These are phyloP conservation scores for Xylariales sp. DNA, from an alignment of 2,329 filamentous ascomycete species.

Conservation along the genomic window DNA sequence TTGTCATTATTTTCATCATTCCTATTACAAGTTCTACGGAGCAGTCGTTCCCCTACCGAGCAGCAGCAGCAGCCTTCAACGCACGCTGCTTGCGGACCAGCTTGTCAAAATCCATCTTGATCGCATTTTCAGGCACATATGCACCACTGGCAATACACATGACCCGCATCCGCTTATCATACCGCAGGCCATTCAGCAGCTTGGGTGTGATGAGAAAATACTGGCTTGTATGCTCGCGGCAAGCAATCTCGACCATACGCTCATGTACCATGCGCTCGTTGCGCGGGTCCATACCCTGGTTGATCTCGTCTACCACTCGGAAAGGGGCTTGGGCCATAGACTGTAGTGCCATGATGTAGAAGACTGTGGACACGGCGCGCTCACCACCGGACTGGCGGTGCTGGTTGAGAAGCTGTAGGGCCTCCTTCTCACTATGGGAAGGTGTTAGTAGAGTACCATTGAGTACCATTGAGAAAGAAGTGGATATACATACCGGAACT, in stretches of 20 bases:
- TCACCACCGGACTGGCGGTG: constrained; percentile 96
- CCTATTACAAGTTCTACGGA: too few relatives aligned
- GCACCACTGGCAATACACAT: constrained; percentile 92
- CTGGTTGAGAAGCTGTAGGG: constrained; percentile 77
- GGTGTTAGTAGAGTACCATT: neutral
- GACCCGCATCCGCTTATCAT: constrained; percentile 87
- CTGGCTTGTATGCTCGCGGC: constrained; percentile 70
- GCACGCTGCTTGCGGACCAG: constrained; percentile 38
- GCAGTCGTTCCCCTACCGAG: too few relatives aligned
- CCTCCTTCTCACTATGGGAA: constrained; percentile 67
- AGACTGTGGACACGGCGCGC: constrained; percentile 93
- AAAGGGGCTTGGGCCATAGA: constrained; percentile 91
- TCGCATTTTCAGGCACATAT: constrained; percentile 53
- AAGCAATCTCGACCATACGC: constrained; percentile 97
- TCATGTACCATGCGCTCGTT: constrained; percentile 98
- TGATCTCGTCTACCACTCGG: constrained; percentile 98
- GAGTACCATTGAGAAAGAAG: neutral
- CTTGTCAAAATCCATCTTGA: constrained; percentile 44
- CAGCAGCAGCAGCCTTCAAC: constrained; percentile 18
- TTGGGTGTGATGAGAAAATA: constrained; percentile 99
- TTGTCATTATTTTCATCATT: too few relatives aligned
- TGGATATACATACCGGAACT: constrained; percentile 68
- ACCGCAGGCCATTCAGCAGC: constrained; percentile 77
- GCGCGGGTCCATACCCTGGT: constrained; percentile 97
- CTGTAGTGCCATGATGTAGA: constrained; percentile 97